phyloP scores from a whole-genome alignment of 371 early-diverging fungal genomes.

The Apophysomyces trapeziformis region DNA sequence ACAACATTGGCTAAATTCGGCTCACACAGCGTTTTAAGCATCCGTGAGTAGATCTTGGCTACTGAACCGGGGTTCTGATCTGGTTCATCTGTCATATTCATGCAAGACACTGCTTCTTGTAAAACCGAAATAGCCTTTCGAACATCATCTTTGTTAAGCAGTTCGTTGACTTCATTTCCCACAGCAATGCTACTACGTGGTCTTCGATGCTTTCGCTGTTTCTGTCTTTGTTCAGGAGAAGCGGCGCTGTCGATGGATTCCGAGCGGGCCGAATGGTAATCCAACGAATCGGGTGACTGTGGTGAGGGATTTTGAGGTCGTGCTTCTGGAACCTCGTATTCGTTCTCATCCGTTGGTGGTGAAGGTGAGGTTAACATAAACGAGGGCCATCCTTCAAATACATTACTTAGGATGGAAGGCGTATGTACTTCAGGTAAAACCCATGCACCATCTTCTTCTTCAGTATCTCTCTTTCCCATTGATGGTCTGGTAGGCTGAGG shows the following conservation, averaged over 20 bases:
- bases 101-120: constrained; percentile 27
- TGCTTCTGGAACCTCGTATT: constrained; percentile 6
- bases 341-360: constrained; percentile 12
- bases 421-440: constrained; percentile 5
- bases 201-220: constrained; percentile 14
- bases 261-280: constrained; percentile 6
- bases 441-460: constrained; percentile 14
- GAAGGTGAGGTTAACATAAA: constrained; percentile 10
- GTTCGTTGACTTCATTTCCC: constrained; percentile 27
- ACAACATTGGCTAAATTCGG: constrained; percentile 28
- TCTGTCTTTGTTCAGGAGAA: constrained; percentile 6
- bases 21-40: constrained; percentile 38
- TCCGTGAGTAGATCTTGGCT: constrained; percentile 38
- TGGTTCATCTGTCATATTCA: constrained; percentile 22
- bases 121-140: constrained; percentile 31
- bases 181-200: constrained; percentile 26
- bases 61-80: constrained; percentile 22
- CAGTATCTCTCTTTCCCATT: constrained; percentile 9
- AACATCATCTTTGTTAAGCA: constrained; percentile 34
- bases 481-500: constrained; percentile 18
- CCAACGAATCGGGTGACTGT: constrained; percentile 2
- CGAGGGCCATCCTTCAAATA: constrained; percentile 35
- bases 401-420: constrained; percentile 25
- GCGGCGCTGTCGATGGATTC: constrained; percentile 1
- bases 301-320: background rate